phyloP scores from a whole-genome alignment of 2,329 filamentous ascomycete species.

The Cladorrhinum sp. region DNA sequence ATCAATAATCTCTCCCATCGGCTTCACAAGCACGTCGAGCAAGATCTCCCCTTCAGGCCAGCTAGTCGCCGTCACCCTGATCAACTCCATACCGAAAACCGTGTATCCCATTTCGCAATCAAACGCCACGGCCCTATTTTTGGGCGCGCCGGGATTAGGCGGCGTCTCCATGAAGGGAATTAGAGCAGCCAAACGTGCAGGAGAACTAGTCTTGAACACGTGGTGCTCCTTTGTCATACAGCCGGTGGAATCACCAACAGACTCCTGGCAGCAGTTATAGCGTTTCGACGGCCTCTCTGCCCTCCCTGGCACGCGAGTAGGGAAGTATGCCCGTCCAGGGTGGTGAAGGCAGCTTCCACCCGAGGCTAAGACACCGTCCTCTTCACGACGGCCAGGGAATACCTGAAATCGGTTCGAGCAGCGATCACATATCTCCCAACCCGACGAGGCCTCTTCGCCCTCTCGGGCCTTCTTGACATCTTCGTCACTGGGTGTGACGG shows the following conservation, averaged over 20 bases:
- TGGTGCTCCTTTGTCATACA: constrained; percentile 71
- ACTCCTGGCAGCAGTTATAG: constrained; percentile 76
- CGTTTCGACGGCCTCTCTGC: constrained; percentile 56
- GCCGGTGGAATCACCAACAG: constrained; percentile 67
- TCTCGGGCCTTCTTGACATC: constrained; percentile 65
- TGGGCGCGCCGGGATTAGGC: constrained; percentile 50
- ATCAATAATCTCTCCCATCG: constrained; percentile 79
- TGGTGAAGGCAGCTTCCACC: constrained; percentile 81
- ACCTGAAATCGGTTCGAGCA: constrained; percentile 86
- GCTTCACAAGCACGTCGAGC: constrained; percentile 80
- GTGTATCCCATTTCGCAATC: constrained; percentile 99
- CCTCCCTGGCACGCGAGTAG: constrained; percentile 55
- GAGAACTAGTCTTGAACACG: constrained; percentile 80
- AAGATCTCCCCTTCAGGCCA: constrained; percentile 77
- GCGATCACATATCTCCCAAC: constrained; percentile 86
- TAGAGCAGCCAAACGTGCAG: constrained; percentile 71
- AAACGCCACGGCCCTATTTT: constrained; percentile 70
- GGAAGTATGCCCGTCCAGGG: constrained; percentile 66
- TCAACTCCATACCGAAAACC: constrained; percentile 78
- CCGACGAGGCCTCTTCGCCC: constrained; percentile 63
- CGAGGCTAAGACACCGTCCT: constrained; percentile 71
- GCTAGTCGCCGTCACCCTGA: constrained; percentile 81
- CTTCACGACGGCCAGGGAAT: constrained; percentile 76
- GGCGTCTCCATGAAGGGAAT: constrained; percentile 82
- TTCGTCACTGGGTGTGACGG: constrained; percentile 58